Evolutionary conservation across 2,329 filamentous ascomycete genomes (phyloP).

Genomic region (Exserohilum rostratum): DNA sequence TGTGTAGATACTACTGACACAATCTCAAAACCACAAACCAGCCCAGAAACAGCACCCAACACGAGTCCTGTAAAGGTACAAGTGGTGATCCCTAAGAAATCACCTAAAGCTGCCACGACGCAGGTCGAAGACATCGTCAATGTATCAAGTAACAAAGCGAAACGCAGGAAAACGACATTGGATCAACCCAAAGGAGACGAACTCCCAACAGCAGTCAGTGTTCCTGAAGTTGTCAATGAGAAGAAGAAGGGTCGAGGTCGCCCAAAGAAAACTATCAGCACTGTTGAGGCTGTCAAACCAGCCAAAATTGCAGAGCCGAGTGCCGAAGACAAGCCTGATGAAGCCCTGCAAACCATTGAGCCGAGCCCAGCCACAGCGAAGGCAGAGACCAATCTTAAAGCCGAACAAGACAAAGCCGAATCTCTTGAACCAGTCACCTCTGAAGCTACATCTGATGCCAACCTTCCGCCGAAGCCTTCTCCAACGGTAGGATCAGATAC

Average conservation of each 20-base stretch:
- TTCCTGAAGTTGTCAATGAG: conserved; percentile 11
- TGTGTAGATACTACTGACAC: background rate
- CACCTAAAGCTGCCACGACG: conserved; percentile 2
- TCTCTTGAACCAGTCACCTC: background rate
- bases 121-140: conserved; percentile 1
- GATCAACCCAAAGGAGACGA: conserved; percentile 19
- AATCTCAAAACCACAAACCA: background rate
- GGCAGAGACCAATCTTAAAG: background rate
- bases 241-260: conserved; percentile 43
- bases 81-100: conserved; percentile 31
- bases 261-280: conserved; percentile 32
- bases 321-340: background rate
- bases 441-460: background rate
- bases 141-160: conserved; percentile 21
- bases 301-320: conserved; percentile 9
- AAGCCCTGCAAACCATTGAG: conserved; percentile 8
- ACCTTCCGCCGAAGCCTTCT: background rate
- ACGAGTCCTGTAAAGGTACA: conserved; percentile 30
- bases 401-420: background rate
- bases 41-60: background rate
- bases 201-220: background rate
- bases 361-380: background rate
- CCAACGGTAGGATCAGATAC: conserved; percentile 9
- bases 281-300: background rate
- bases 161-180: conserved; percentile 30